Evolutionary conservation across 345 rosid species (phyloP).

Genomic region (Ceriops decandra): DNA sequence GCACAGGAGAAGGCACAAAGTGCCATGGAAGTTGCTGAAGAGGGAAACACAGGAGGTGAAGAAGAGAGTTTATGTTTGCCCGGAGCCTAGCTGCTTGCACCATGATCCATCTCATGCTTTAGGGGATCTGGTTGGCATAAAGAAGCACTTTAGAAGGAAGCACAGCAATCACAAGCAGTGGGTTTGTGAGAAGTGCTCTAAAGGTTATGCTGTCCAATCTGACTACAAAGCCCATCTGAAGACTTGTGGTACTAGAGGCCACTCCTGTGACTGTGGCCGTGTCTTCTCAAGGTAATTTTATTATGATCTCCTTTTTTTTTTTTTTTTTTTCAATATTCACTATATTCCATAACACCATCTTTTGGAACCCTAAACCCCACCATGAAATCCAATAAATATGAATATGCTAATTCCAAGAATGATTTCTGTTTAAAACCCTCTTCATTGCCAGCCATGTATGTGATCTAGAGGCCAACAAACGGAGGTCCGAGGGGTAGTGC

Average conservation of each 20-base stretch:
- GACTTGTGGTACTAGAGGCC: constrained; percentile 86
- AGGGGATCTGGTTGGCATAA: constrained; percentile 84
- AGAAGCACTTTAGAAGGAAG: constrained; percentile 72
- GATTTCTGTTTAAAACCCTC: constrained; percentile 11
- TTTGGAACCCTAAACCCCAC: not conserved
- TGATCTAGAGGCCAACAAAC: constrained; percentile 23
- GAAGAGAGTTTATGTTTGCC: constrained; percentile 78
- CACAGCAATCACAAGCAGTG: constrained; percentile 79
- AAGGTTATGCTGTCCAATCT: constrained; percentile 84
- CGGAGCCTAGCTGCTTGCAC: constrained; percentile 74
- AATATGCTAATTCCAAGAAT: constrained; percentile 31
- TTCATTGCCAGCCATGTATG: constrained; percentile 13
- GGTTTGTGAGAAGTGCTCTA: constrained; percentile 75
- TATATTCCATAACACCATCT: not conserved
- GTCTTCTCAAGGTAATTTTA: constrained; percentile 69
- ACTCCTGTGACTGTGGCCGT: constrained; percentile 88
- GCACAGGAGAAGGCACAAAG: constrained; percentile 83
- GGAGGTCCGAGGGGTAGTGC: not conserved
- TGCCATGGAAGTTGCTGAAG: constrained; percentile 80
- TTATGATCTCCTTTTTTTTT: too few species aligned
- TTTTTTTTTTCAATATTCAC: too few species aligned
- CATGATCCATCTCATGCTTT: constrained; percentile 82
- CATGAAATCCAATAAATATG: not conserved
- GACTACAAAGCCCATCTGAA: constrained; percentile 89
- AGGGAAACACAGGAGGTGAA: constrained; percentile 64